These are phyloP conservation scores for Phoma sp. DNA, from an alignment of 2,329 filamentous ascomycete genomes.

Conservation along the genomic window DNA sequence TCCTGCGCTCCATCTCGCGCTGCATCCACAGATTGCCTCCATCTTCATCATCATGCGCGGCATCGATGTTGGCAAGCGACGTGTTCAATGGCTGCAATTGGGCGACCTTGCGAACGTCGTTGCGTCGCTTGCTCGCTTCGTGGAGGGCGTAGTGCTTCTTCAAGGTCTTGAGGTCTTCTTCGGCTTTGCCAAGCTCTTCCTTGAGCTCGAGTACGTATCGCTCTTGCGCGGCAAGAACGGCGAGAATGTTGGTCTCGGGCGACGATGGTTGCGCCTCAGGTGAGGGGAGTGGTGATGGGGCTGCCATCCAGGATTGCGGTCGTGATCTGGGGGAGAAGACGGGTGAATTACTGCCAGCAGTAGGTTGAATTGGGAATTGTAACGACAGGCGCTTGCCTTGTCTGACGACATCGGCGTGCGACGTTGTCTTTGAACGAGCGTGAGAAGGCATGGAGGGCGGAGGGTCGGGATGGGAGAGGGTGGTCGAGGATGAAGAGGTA, in stretches of 20 bases:
- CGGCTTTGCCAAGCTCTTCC: conserved; percentile 86
- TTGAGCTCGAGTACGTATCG: conserved; percentile 86
- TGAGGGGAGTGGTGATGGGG: conserved; percentile 38
- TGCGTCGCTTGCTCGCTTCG: conserved; percentile 78
- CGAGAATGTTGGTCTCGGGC: conserved; percentile 68
- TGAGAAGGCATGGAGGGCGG: conserved; percentile 35
- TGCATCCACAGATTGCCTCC: conserved; percentile 55
- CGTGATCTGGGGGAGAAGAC: conserved; percentile 44
- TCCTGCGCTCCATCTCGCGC: conserved; percentile 75
- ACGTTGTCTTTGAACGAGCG: conserved; percentile 45
- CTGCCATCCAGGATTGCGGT: conserved; percentile 50
- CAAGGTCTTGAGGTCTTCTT: conserved; percentile 75
- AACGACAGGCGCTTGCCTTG: conserved; percentile 57
- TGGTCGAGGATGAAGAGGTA: conserved; percentile 23
- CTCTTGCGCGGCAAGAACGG: conserved; percentile 91
- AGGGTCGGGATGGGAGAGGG: conserved; percentile 26
- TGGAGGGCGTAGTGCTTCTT: conserved; percentile 85
- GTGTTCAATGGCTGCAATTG: conserved; percentile 66
- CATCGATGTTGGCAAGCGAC: conserved; percentile 40
- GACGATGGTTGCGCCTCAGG: conserved; percentile 35
- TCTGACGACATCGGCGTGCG: conserved; percentile 43
- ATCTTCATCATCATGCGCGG: conserved; percentile 51
- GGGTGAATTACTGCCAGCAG: conserved; percentile 43
- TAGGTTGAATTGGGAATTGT: conserved; percentile 57
- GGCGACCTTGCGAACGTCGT: conserved; percentile 62